Base-by-base conservation (phyloP, 2,329 filamentous ascomycete genomes). In the Neofusicoccum kwambonambiense region DNA sequence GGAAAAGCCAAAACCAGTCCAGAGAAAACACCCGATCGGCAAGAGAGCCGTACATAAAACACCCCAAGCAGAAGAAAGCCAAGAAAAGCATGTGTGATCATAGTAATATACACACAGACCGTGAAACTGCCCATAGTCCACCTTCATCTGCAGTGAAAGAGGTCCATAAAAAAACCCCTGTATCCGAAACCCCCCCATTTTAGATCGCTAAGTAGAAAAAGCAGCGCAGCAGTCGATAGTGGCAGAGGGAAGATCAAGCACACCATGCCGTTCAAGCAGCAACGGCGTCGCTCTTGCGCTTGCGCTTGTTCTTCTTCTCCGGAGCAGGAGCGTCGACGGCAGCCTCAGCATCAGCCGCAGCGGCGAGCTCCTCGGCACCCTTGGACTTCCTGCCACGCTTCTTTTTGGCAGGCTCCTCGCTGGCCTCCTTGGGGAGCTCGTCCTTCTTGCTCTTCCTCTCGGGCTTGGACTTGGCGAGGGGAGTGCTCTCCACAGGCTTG, bases 291-390 rank as follows among this genome's bases (percentile, higher is more conserved):
- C 54, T 64, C 63, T 64, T 64, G 27, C 63, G 63, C 63, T 65
- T 65, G 27, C 63, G 63, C 52, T 61, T 58, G 56, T 42, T 58
- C 63, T 65, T 65, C 54, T 65, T 65, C 54, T 65, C 63, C 19
- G 63, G 54, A 8, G 41, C 63, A 22, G 63, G 44, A n/a, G 63
- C 34, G 2, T 31, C 27, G 27, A 31, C 27, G 4, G 4, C 45
- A 22, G 47, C 22, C 41, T 57, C 45, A 17, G 44, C 39, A n/a
- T 19, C 27, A 4, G 50, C 22, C 5, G 51, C 41, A 3, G 52
- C 52, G 15, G 52, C 42, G 8, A 31, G 22, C 63, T 65, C 63
- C 54, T 58, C 63, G 35, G 37, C 49, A 31, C 31, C 51, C 54
- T 65, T 65, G 54, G 54, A 45, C 54, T 65, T 65, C 42, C 63